These are phyloP conservation scores for Nothophytophthora sp. DNA, from an alignment of 352 stramenopile species.

Conservation along the genomic window DNA sequence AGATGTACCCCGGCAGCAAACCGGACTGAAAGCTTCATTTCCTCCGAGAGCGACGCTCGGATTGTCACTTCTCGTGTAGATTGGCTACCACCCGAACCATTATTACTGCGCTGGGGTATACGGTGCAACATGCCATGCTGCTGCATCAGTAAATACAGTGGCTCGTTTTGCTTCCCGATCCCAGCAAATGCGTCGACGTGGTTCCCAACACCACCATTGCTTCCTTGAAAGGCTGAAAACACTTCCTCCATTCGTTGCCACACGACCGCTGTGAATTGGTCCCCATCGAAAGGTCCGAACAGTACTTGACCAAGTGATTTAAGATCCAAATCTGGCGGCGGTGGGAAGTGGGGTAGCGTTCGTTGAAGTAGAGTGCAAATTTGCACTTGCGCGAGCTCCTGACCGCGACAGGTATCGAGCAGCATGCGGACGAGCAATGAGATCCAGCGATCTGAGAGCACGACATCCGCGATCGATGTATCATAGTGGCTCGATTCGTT, in stretches of 20 bases:
- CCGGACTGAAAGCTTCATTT: slow-evolving; percentile 11
- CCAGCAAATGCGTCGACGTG: not conserved
- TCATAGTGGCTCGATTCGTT: not conserved
- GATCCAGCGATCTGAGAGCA: slow-evolving; percentile 31
- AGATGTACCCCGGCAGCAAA: slow-evolving; percentile 28
- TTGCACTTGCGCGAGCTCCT: slow-evolving; percentile 25
- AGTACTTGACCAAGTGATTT: slow-evolving; percentile 7
- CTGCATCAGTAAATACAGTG: slow-evolving; percentile 16
- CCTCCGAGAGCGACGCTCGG: too few species aligned
- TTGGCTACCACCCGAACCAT: too few species aligned
- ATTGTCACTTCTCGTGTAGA: too few species aligned
- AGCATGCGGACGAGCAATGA: slow-evolving; percentile 24
- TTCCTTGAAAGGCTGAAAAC: too few species aligned
- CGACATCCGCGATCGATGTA: not conserved
- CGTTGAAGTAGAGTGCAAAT: slow-evolving; percentile 32
- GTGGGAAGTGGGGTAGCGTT: slow-evolving; percentile 17
- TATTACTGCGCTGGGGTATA: too few species aligned
- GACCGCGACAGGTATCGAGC: slow-evolving; percentile 7
- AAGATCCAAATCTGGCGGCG: slow-evolving; percentile 6
- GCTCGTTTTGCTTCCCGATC: slow-evolving; percentile 27
- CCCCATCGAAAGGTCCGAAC: slow-evolving; percentile 6
- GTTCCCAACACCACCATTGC: not conserved
- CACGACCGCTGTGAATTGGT: too few species aligned
- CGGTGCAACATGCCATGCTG: slow-evolving; percentile 8
- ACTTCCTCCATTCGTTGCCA: too few species aligned